Conservation (phyloP, 2,329 filamentous ascomycete genomes). For the Ceratocystis colombiana region DNA sequence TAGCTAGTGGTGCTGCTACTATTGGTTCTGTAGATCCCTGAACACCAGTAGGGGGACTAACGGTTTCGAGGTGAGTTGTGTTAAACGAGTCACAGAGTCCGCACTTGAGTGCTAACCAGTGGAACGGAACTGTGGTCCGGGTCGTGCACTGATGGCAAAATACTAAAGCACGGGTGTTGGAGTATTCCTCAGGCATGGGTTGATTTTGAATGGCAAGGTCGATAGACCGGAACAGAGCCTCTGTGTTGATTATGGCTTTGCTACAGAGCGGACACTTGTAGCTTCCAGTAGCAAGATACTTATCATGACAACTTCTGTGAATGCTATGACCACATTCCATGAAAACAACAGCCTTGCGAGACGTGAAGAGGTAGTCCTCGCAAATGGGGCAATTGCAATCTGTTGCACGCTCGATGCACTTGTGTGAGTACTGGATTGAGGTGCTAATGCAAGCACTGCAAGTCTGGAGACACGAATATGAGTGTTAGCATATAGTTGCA, state of each 20-base stretch:
- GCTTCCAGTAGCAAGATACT: constrained; percentile 69
- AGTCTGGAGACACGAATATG: constrained; percentile 41
- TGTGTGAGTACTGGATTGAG: constrained; percentile 71
- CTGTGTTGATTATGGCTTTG: constrained; percentile 96
- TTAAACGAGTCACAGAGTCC: constrained; percentile 61
- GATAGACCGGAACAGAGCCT: constrained; percentile 81
- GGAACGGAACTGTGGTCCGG: constrained; percentile 75
- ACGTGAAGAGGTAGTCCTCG: constrained; percentile 92
- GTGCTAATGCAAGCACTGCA: constrained; percentile 94
- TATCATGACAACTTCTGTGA: constrained; percentile 77
- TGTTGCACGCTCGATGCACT: constrained; percentile 86
- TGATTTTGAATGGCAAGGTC: constrained; percentile 79
- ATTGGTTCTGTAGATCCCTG: background rate
- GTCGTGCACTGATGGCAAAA: constrained; percentile 92
- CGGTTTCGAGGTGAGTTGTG: constrained; percentile 38
- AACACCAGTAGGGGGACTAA: constrained; percentile 11
- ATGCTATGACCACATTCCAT: constrained; percentile 96
- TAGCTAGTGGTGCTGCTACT: background rate
- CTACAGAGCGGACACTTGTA: constrained; percentile 97
- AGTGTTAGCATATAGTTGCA: constrained; percentile 25
- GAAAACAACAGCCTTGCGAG: constrained; percentile 76
- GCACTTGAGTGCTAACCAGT: constrained; percentile 92
- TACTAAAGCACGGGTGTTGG: constrained; percentile 67
- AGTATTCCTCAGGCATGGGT: constrained; percentile 82
- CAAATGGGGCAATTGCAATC: constrained; percentile 97